Base-by-base conservation (phyloP, 2,329 filamentous ascomycete species). In the Pestalotiopsis sp. region DNA sequence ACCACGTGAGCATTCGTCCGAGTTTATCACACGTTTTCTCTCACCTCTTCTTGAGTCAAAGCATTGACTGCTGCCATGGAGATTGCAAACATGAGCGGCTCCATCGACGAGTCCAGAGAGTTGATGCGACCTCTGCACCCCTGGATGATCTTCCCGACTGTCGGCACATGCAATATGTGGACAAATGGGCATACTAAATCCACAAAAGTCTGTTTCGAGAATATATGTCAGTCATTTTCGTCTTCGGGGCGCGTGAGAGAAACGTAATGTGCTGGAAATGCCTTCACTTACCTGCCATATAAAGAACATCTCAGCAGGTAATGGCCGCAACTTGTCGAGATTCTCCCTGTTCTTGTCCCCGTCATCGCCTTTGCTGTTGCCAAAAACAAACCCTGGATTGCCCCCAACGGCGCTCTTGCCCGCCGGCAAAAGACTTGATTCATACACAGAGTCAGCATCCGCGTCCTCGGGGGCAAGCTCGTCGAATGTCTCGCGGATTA, bases 41-140 rank as follows among this genome's bases (percentile, higher is more conserved):
- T 76, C 70, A 87, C 85, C 75, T 89, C 86, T 0, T 88, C 85
- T 3, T 87, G 85, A 11, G 88, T 86, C 86, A 89, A 87, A 0
- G 86, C 88, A 0, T 81, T 84, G 6, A 89, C 77, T 0, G 86
- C 83, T 0, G 86, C 83, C 71, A 88, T 89, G 76, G 88, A 89
- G 5, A 90, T 86, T 0, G 86, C 79, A 72, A 89, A 88, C 75
- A 88, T 76, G 58, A 90, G 73, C 20, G 1, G 87, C 86, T 69
- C 88, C 85, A 59, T 86, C 81, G 2, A 81, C 76, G 1, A 83
- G 81, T 0, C 36, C 9, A 49, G 11, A 13, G 49, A 12, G 25
- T 38, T 27, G 36, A n/a, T 38, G 17, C 52, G 25, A 39, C 64
- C 41, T 58, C 20, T 57, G 25, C 31, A 23, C 23, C 27, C 45